Evolutionary conservation across 106 monocot genomes (phyloP), one percentile per base, ranked within the genome.

Genomic region (Dioscorea dumetorum): DNA sequence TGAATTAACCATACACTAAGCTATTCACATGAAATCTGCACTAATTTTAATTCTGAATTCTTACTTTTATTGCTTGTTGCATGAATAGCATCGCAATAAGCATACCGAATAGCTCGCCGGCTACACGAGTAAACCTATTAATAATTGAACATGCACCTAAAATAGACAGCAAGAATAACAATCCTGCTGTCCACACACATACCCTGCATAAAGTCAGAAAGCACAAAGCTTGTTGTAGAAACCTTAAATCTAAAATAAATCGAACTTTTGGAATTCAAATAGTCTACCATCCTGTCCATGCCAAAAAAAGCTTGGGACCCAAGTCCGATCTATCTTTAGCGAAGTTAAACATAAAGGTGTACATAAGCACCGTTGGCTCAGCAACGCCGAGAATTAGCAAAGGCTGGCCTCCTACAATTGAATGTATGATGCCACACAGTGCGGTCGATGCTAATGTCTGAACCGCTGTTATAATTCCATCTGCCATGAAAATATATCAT

Each of bases 261-360:
- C 28, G 54, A 49, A 13, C 20, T 22, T 28, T 57, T 2, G 7
- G 59, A n/a, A 16, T 5, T 49, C 74, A 60, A 5, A 64, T 56
- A 57, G 63, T 66, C 34, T 68, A 80, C 94, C 94, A 94, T 75
- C 82, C 94, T 54, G 87, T 76, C 94, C 94, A 94, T 22, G 94
- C 90, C 17, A 94, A 70, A 51, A 90, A 94, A 28, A 94, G 67
- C 18, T 73, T 74, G 18, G 78, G 70, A 31, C 94, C 90, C 70
- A 94, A 76, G 51, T 90, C 90, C 2, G 69, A 19, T 64, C 77
- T 73, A 58, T 90, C 84, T 23, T 90, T 90, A 0, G 73, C 94
- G 70, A 94, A 94, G 53, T 85, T 78, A 52, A 82, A 94, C 87
- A 94, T 87, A 78, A 91, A 91, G 9, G 91, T 91, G 75, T 91